Base-by-base conservation (phyloP, 2,329 filamentous ascomycete genomes). In the Pseudogymnoascus sp. region DNA sequence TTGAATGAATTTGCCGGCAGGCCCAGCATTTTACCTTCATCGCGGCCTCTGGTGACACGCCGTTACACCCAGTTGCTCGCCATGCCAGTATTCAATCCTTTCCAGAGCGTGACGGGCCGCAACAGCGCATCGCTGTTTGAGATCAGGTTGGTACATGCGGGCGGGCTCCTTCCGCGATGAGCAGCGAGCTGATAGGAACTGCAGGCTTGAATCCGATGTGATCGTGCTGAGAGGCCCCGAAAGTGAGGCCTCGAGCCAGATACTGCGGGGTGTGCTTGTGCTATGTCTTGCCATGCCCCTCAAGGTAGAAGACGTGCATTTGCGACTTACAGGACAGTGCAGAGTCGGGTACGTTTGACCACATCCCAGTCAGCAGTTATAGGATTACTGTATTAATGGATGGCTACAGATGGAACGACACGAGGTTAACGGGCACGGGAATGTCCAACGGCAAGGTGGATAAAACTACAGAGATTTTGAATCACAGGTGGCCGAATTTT, bases 171-270 rank as follows among this genome's bases (percentile, higher is more conserved):
- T 60, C 31, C 41, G 62, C 65, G 35, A 60, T 60, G 50, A 61
- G 60, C 10, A 64, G 38, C 56, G 26, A 16, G 41, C 24, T 61
- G 46, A 65, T 65, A 60, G 68, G 46, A 19, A 61, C 14, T 62
- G 16, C 70, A 92, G 90, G 61, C 82, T 93, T 65, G 89, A 93
- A 61, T 88, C 89, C 71, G 87, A 91, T 70, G 89, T 93, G 63
- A 84, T 93, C 64, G 87, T 93, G 31, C 88, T 95, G 66, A 87
- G 90, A 61, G 90, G 90, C 65, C 82, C 78, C 68, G 87, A 90
- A 63, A 82, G 89, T 72, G 90, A 93, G 72, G 89, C 90, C 56
- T 84, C 89, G 46, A 90, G 88, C 65, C 89, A 91, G 70, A 76
- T 90, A 62, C 77, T 95, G 68, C 89, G 88, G 71, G 90, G 90